phyloP scores from a whole-genome alignment of 2,329 filamentous ascomycete genomes.

The Trichothecium sympodiale region DNA sequence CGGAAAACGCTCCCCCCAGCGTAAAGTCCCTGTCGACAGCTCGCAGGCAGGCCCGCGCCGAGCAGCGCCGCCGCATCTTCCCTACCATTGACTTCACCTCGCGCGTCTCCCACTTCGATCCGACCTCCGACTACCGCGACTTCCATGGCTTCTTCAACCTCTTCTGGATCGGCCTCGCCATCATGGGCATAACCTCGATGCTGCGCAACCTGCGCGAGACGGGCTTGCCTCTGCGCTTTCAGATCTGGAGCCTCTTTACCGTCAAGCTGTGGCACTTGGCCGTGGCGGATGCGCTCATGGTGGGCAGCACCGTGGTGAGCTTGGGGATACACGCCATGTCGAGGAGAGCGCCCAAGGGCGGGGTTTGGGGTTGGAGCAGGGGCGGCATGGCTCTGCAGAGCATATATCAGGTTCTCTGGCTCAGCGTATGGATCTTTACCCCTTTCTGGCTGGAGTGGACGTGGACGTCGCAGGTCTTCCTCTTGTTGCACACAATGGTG shows the following conservation, averaged over 20 bases:
- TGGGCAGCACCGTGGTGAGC: slow-evolving; percentile 58
- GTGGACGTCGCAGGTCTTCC: slow-evolving; percentile 94
- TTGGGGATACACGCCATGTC: slow-evolving; percentile 64
- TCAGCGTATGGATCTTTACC: slow-evolving; percentile 70
- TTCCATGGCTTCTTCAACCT: slow-evolving; percentile 97
- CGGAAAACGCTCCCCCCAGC: slow-evolving; percentile 87
- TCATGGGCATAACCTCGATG: slow-evolving; percentile 95
- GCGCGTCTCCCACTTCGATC: slow-evolving; percentile 92
- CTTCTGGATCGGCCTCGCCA: slow-evolving; percentile 93
- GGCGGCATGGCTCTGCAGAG: slow-evolving; percentile 78
- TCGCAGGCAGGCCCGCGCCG: slow-evolving; percentile 70
- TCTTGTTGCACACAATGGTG: slow-evolving; percentile 81
- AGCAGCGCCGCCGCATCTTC: slow-evolving; percentile 76
- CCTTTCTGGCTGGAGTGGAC: slow-evolving; percentile 85
- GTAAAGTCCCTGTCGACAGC: slow-evolving; percentile 76
- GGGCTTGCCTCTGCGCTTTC: slow-evolving; percentile 70
- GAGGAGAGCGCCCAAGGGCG: slow-evolving; percentile 37
- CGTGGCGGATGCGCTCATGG: slow-evolving; percentile 78
- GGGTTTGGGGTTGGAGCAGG: slow-evolving; percentile 57
- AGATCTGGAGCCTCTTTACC: slow-evolving; percentile 82
- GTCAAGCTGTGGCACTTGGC: slow-evolving; percentile 82
- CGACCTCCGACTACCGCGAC: slow-evolving; percentile 80
- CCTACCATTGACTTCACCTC: slow-evolving; percentile 86
- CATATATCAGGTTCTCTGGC: slow-evolving; percentile 68
- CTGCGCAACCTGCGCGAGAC: slow-evolving; percentile 90